Base-by-base conservation (phyloP, 2,329 filamentous ascomycete species). In the Dissoconium aciculare region DNA sequence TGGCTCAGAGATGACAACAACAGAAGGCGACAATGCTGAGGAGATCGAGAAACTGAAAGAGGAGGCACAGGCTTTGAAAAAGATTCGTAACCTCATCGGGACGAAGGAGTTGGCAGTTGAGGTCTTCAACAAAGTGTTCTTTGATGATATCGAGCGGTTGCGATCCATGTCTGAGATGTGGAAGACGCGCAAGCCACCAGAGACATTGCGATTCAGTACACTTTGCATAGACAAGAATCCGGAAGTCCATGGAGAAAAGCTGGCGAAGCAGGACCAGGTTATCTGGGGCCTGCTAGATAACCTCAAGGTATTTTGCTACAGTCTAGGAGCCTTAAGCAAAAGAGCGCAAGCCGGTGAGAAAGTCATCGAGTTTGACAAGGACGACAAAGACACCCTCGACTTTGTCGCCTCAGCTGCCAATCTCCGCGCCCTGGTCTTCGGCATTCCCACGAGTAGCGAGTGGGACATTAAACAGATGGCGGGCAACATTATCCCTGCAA, bases 401-500 rank as follows among this genome's bases (percentile, higher is more conserved):
- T 95, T 98, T 53, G 89, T 98, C 5, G 71, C 84, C 1, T 74
- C 89, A 1, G 82, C 78, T 43, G 83, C 87, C 16, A 98, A 98
- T 48, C 70, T 98, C 14, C 73, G 89, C 26, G 89, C 87, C 1
- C 65, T 71, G 14, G 67, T 92, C n/a, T 98, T 98, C 50, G 78
- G 75, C 33, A 93, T 98, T 35, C 79, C 87, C 32, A 60, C 65
- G 4, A 87, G 83, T 53, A 92, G 84, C 13, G 83, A 91, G 36
- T 98, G 95, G 50, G 85, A 95, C 51, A 85, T 89, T 47, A 98
- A 98, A 60, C 71, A 98, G 58, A 98, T 95, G 87, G 89, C 89
- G 3, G 89, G 89, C 32, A 98, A 98, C 53, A 98, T 98, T 47
- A 98, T 98, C 38, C 89, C 89, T 1, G 89, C 89, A 2, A 98